Percentiles rank a stretch among this genome's conserved stretches.
Conservation (phyloP, 768 basidiomycete genomes). For the Rickenella mellea region DNA sequence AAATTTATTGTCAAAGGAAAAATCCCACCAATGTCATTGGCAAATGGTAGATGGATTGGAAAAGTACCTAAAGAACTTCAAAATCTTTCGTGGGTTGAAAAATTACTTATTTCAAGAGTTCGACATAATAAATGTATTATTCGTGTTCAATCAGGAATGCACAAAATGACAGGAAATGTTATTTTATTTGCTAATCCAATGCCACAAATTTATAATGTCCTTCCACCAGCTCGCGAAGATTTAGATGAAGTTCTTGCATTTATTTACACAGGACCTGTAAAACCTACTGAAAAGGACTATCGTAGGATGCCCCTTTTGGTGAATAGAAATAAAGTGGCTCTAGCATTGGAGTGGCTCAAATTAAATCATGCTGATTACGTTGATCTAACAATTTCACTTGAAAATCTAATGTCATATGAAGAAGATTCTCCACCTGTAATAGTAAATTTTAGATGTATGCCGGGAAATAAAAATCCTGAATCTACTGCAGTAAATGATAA, state of each 20-base stretch:
- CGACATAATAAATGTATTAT: slow-evolving; percentile 23
- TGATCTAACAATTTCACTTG: slow-evolving; percentile 15
- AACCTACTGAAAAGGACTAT: slow-evolving; percentile 17
- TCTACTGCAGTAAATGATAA: slow-evolving; percentile 7
- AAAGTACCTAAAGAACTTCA: slow-evolving; percentile 18
- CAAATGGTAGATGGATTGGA: slow-evolving; percentile 32
- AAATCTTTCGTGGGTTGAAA: slow-evolving; percentile 25
- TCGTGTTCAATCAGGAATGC: slow-evolving; percentile 14
- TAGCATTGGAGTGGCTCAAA: slow-evolving; percentile 27
- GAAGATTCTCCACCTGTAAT: slow-evolving; percentile 24
- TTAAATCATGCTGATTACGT: slow-evolving; percentile 21
- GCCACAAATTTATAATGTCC: slow-evolving; percentile 21
- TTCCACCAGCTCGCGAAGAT: slow-evolving; percentile 21
- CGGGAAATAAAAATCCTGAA: slow-evolving; percentile 7
- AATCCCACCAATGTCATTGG: slow-evolving; percentile 18
- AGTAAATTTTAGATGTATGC: slow-evolving; percentile 12
- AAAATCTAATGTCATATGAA: slow-evolving; percentile 15
- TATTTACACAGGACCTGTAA: slow-evolving; percentile 25
- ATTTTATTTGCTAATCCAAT: slow-evolving; percentile 19
- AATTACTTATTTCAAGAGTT: slow-evolving; percentile 23
- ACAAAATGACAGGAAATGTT: slow-evolving; percentile 30
- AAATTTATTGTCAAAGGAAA: not conserved
- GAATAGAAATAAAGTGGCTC: slow-evolving; percentile 14
- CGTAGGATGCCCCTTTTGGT: slow-evolving; percentile 23
- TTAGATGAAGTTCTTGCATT: slow-evolving; percentile 24